These are phyloP conservation scores for Globisporangium spiculum DNA, from an alignment of 352 stramenopile genomes.

Conservation along the genomic window DNA sequence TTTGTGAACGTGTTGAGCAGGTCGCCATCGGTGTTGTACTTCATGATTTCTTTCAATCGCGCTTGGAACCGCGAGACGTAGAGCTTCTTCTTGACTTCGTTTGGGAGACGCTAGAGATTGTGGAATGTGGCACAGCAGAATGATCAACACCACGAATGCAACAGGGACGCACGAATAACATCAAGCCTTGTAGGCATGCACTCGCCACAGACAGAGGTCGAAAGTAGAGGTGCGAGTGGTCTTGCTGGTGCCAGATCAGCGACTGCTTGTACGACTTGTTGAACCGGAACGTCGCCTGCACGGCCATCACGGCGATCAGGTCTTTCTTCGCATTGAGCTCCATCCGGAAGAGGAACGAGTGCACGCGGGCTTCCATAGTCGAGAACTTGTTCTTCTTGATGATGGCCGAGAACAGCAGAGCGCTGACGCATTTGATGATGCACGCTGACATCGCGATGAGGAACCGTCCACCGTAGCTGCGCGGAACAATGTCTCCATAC, in stretches of 20 bases:
- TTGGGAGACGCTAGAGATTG: conserved; percentile 39
- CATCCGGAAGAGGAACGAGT: conserved; percentile 66
- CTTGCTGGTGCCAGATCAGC: conserved; percentile 65
- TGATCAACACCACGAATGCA: not conserved
- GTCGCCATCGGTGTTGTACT: conserved; percentile 73
- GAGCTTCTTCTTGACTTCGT: conserved; percentile 77
- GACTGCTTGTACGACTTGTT: conserved; percentile 63
- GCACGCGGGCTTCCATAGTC: conserved; percentile 56
- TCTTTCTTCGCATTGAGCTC: conserved; percentile 62
- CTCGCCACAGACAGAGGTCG: conserved; percentile 54
- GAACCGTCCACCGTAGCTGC: conserved; percentile 23
- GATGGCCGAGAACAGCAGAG: conserved; percentile 55
- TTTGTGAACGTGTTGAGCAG: conserved; percentile 64
- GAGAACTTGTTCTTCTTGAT: conserved; percentile 67
- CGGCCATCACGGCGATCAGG: conserved; percentile 55
- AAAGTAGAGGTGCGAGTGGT: conserved; percentile 44
- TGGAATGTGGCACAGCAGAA: not conserved
- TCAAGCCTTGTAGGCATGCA: not conserved
- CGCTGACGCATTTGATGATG: conserved; percentile 33
- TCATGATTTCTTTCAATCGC: conserved; percentile 73
- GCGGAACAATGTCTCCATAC: conserved; percentile 40
- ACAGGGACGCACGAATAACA: not conserved
- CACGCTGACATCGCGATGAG: conserved; percentile 31
- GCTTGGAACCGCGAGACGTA: conserved; percentile 62
- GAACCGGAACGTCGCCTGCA: conserved; percentile 67